A percentile compares a stretch with the other conserved stretches of the same genome.
Conservation (phyloP, 352 stramenopile genomes). For the Elongisporangium senticosum region DNA sequence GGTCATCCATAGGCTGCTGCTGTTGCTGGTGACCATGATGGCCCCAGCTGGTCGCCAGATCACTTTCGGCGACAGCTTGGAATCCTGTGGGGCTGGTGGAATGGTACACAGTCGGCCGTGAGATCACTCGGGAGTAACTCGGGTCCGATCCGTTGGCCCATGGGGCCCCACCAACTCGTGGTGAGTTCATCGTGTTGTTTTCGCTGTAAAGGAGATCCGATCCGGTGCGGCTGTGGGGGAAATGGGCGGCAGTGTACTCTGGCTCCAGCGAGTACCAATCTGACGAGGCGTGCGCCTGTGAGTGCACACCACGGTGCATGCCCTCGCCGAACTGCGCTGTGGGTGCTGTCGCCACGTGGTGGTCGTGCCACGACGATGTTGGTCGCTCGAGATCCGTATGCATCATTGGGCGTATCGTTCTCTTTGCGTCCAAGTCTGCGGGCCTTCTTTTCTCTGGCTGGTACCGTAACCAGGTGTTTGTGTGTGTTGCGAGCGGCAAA, state of each 20-base stretch:
- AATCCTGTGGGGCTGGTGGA: background rate
- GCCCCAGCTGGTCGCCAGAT: background rate
- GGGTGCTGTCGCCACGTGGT: background rate
- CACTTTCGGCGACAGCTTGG: background rate
- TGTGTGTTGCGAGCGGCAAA: background rate
- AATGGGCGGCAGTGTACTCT: background rate
- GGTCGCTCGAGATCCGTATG: background rate
- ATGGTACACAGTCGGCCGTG: background rate
- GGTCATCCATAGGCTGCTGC: background rate
- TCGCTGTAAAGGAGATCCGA: background rate
- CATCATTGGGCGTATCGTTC: background rate
- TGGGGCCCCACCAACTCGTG: background rate
- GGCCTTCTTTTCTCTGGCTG: background rate
- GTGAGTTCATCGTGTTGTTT: background rate
- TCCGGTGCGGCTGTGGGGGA: background rate
- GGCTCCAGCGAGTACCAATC: background rate
- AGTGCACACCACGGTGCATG: background rate
- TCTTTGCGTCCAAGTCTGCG: background rate
- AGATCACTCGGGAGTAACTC: background rate
- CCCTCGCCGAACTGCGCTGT: background rate
- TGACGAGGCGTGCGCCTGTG: background rate
- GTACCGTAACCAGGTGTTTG: background rate
- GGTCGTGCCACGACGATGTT: background rate
- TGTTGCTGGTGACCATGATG: background rate
- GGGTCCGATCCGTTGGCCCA: background rate